These are phyloP conservation scores for Metschnikowia picachoensis DNA, from an alignment of 805 yeast species.

Conservation along the genomic window DNA sequence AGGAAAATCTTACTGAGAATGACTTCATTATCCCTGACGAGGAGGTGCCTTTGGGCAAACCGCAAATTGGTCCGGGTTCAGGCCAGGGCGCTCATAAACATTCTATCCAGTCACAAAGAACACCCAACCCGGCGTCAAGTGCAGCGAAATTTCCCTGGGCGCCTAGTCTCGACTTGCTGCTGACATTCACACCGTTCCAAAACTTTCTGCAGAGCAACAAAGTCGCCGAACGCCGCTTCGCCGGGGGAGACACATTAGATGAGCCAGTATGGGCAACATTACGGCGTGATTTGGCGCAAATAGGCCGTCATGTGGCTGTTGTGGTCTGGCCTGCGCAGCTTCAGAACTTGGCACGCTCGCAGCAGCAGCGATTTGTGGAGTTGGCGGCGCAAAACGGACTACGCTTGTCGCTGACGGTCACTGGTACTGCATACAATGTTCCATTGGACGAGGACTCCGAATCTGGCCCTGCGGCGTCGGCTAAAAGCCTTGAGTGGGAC, in stretches of 20 bases:
- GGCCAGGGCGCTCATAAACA: background rate
- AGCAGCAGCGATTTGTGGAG: slow-evolving; percentile 31
- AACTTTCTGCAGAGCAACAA: slow-evolving; percentile 12
- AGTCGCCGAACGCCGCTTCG: slow-evolving; percentile 47
- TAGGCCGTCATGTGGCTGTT: slow-evolving; percentile 32
- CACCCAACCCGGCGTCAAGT: background rate
- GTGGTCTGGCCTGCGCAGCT: slow-evolving; percentile 46
- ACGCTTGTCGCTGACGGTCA: slow-evolving; percentile 32
- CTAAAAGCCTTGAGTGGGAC: slow-evolving; percentile 48
- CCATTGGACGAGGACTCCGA: slow-evolving; percentile 14
- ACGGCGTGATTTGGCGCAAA: slow-evolving; percentile 34
- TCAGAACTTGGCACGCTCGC: slow-evolving; percentile 31
- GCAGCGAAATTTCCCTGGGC: slow-evolving; percentile 11
- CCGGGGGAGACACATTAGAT: slow-evolving; percentile 70
- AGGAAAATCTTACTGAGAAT: slow-evolving; percentile 1
- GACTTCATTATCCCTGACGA: slow-evolving; percentile 38
- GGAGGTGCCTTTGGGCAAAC: slow-evolving; percentile 13
- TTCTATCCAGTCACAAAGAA: background rate
- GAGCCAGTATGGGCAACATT: slow-evolving; percentile 63
- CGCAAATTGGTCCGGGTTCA: background rate
- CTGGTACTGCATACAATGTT: slow-evolving; percentile 27
- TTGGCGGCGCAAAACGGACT: slow-evolving; percentile 37
- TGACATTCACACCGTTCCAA: slow-evolving; percentile 17
- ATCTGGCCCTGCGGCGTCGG: slow-evolving; percentile 7
- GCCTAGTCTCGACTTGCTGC: slow-evolving; percentile 17